phyloP scores from a whole-genome alignment of 208 protist species.

The Polymyxa betae region DNA sequence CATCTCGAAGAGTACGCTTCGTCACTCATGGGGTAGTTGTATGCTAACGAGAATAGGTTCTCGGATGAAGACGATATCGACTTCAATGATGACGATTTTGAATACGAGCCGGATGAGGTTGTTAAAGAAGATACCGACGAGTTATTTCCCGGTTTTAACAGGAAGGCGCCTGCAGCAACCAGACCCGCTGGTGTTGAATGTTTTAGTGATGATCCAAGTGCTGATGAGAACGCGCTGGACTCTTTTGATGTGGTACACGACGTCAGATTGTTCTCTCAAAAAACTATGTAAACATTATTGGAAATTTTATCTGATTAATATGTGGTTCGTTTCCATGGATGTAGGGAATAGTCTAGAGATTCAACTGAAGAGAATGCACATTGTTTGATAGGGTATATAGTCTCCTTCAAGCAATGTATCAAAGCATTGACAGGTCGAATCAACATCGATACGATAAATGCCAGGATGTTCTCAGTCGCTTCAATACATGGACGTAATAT shows the following conservation, averaged over 20 bases:
- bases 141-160: neutral
- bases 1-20: neutral
- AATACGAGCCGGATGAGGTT: neutral
- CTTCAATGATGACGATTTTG: neutral
- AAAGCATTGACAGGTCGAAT: neutral
- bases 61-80: neutral
- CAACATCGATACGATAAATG: slow-evolving; percentile 23
- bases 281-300: too few relatives aligned
- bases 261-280: neutral
- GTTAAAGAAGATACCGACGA: neutral
- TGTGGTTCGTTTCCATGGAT: slow-evolving; percentile 47
- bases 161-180: neutral
- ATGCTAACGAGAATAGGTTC: neutral
- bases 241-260: neutral
- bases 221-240: neutral
- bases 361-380: neutral
- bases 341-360: neutral
- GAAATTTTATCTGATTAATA: too few relatives aligned
- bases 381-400: slow-evolving; percentile 48
- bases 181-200: neutral
- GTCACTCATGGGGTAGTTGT: neutral
- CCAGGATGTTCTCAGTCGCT: neutral
- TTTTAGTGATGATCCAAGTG: neutral
- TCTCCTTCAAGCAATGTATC: neutral
- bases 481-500: slow-evolving; percentile 30